Evolutionary conservation across 208 protist species (phyloP).

Genomic region (Balamuthia mandrillaris): DNA sequence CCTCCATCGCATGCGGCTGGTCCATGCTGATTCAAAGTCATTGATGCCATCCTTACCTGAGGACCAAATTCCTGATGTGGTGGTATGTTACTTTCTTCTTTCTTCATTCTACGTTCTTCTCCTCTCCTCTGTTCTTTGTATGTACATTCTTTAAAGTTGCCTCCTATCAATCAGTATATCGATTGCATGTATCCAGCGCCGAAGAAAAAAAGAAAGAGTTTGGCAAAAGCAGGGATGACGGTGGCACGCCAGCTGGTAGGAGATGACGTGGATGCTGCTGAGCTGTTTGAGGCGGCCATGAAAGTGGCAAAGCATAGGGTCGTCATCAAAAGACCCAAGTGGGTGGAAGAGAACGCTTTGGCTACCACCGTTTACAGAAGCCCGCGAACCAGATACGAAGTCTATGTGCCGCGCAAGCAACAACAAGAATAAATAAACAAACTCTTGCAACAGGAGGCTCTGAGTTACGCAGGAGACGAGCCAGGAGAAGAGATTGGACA

Average conservation of each 20-base stretch:
- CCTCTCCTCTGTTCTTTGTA: background rate
- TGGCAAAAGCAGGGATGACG: conserved; percentile 7
- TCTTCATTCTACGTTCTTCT: background rate
- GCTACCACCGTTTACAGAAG: background rate
- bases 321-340: conserved; percentile 24
- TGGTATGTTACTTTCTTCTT: background rate
- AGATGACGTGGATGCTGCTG: background rate
- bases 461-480: too few species aligned
- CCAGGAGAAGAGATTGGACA: too few species aligned
- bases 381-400: conserved; percentile 15
- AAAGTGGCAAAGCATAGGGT: background rate
- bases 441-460: too few species aligned
- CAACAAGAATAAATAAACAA: too few species aligned
- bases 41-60: background rate
- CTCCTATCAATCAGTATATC: background rate
- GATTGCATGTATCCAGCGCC: conserved; percentile 29
- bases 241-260: conserved; percentile 1
- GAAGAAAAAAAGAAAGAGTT: background rate
- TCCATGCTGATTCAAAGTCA: background rate
- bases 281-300: background rate
- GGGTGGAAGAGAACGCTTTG: background rate
- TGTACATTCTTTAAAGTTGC: background rate
- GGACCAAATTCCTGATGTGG: background rate
- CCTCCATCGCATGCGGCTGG: too few species aligned
- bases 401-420: too few species aligned